Conservation (phyloP, 192 early-diverging fungal genomes). For the Backusella macrospora region DNA sequence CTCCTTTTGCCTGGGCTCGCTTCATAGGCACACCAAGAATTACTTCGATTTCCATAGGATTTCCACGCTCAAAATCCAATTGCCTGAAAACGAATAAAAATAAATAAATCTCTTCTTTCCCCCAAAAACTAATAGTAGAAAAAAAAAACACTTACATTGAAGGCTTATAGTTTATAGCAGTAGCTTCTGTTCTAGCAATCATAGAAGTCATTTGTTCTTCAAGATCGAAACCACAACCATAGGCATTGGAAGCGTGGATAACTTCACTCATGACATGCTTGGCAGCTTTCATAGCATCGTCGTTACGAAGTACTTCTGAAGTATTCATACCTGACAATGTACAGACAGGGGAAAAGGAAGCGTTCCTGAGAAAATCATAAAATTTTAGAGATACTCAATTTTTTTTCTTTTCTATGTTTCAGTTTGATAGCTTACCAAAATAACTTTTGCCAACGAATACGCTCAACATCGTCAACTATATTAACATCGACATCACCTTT, state of each 20-base stretch:
- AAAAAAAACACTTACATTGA: slow-evolving; percentile 32
- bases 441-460: slow-evolving; percentile 67
- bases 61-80: slow-evolving; percentile 45
- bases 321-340: slow-evolving; percentile 61
- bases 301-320: slow-evolving; percentile 53
- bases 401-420: neutral
- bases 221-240: slow-evolving; percentile 42
- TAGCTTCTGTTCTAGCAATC: slow-evolving; percentile 33
- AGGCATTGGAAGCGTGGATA: slow-evolving; percentile 52
- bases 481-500: slow-evolving; percentile 42
- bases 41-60: slow-evolving; percentile 47
- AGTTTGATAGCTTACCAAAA: slow-evolving; percentile 54
- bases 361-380: slow-evolving; percentile 53
- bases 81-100: slow-evolving; percentile 27
- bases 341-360: slow-evolving; percentile 68
- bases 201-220: slow-evolving; percentile 40
- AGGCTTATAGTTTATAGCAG: slow-evolving; percentile 50
- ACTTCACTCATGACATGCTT: slow-evolving; percentile 59
- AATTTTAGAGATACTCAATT: neutral
- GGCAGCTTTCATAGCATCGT: slow-evolving; percentile 45
- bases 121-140: neutral
- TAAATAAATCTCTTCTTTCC: neutral
- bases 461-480: slow-evolving; percentile 59
- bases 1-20: slow-evolving; percentile 39
- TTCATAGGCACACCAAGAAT: slow-evolving; percentile 41